These are phyloP conservation scores for Ophiostoma ulmi DNA, from an alignment of 2,329 filamentous ascomycete species.

Conservation along the genomic window DNA sequence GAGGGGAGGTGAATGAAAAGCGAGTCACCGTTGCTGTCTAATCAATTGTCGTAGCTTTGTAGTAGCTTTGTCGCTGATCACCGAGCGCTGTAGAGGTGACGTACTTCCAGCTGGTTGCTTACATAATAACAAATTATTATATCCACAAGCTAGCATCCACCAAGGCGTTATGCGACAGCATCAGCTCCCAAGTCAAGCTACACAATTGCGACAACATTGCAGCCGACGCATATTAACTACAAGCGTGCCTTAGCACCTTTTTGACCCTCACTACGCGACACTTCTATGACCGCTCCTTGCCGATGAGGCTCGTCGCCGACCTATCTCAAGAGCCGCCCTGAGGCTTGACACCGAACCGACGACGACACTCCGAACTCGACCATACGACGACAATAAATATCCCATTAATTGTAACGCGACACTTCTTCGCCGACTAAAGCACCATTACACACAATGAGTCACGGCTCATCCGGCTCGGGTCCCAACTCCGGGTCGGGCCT, in stretches of 20 bases:
- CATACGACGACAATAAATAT: no score
- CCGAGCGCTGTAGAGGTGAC: not conserved
- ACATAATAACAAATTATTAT: not conserved
- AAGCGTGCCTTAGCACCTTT: not conserved
- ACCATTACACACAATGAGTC: not conserved
- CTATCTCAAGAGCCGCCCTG: slow-evolving; percentile 13
- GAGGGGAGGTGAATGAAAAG: slow-evolving; percentile 1
- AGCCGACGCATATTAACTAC: not conserved
- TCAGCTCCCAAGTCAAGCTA: not conserved
- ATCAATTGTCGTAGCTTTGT: not conserved
- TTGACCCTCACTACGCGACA: not conserved
- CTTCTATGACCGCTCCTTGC: not conserved
- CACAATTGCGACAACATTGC: not conserved
- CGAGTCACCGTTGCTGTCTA: not conserved
- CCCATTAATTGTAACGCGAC: not conserved
- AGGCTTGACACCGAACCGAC: not conserved
- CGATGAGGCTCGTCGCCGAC: slow-evolving; percentile 11
- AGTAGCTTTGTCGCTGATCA: not conserved
- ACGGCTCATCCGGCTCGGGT: slow-evolving; percentile 37
- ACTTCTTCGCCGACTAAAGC: not conserved
- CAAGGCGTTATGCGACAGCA: not conserved
- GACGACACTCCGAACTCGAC: not conserved
- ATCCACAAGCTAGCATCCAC: not conserved
- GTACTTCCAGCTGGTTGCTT: not conserved
- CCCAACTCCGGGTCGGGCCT: slow-evolving; percentile 41